A percentile compares a stretch with the other conserved stretches of the same genome.
These are phyloP conservation scores for Ophiostoma fasciatum DNA, from an alignment of 2,329 filamentous ascomycete genomes.

Conservation along the genomic window DNA sequence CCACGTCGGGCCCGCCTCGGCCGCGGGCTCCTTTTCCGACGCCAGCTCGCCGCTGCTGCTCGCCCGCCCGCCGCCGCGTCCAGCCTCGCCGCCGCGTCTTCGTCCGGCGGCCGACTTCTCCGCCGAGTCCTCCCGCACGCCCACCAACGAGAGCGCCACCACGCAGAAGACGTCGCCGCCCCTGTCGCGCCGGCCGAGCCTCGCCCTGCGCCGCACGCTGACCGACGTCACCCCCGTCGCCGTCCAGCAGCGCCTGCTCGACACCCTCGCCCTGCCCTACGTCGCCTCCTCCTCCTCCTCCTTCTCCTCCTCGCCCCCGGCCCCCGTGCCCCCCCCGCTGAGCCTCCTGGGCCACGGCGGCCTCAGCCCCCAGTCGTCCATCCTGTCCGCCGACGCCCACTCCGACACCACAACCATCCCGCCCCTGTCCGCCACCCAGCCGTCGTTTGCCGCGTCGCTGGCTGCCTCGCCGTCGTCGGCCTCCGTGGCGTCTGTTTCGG, in stretches of 20 bases:
- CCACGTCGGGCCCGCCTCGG: constrained; percentile 16
- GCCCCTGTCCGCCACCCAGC: constrained; percentile 9
- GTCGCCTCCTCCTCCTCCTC: constrained; percentile 25
- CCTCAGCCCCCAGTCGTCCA: constrained; percentile 1
- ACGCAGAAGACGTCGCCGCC: constrained; percentile 38
- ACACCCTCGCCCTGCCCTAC: constrained; percentile 74
- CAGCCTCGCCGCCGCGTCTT: background rate
- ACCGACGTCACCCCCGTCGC: constrained; percentile 66
- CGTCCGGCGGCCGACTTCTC: constrained; percentile 28
- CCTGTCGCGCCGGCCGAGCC: constrained; percentile 42
- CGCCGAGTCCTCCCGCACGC: constrained; percentile 36
- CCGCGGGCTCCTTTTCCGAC: no score
- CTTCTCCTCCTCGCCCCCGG: no score
- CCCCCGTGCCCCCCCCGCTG: no score
- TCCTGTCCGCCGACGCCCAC: constrained; percentile 1
- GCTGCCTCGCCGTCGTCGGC: no score
- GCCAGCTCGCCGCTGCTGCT: no score
- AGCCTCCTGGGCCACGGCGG: no score
- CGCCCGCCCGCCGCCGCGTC: no score
- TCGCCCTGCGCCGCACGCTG: constrained; percentile 62
- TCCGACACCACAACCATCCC: constrained; percentile 1
- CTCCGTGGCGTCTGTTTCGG: no score
- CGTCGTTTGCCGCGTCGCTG: constrained; percentile 24
- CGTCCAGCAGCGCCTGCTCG: constrained; percentile 69
- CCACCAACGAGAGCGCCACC: constrained; percentile 40